phyloP scores from a whole-genome alignment of 495 filamentous ascomycete genomes.

The Aspergillus heteromorphus region DNA sequence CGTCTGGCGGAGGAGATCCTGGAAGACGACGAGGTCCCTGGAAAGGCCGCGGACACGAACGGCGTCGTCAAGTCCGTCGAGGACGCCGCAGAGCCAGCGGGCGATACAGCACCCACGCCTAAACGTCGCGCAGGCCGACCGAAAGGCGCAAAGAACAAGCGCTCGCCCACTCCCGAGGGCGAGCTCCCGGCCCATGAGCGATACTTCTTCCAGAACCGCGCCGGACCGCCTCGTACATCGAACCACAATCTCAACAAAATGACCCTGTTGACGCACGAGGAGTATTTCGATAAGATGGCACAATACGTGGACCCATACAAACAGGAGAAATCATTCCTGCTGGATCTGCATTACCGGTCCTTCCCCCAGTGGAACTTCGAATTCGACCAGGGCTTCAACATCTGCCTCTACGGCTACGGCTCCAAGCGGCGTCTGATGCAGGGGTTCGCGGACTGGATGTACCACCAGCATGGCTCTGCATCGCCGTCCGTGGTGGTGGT shows the following conservation, averaged over 20 bases:
- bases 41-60: conserved; percentile 33
- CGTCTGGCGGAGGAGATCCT: conserved; percentile 68
- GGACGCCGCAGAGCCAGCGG: conserved; percentile 24
- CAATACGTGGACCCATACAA: conserved; percentile 66
- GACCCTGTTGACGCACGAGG: conserved; percentile 76
- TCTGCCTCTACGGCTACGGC: conserved; percentile 89
- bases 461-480: conserved; percentile 36
- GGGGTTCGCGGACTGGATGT: conserved; percentile 70
- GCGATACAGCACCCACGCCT: conserved; percentile 34
- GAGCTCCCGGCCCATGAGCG: conserved; percentile 81
- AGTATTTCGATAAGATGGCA: conserved; percentile 72
- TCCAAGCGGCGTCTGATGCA: conserved; percentile 75
- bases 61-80: conserved; percentile 35
- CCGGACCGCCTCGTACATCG: conserved; percentile 75
- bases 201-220: conserved; percentile 89
- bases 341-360: conserved; percentile 68
- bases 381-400: conserved; percentile 79
- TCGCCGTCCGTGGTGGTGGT: conserved; percentile 68
- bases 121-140: conserved; percentile 56
- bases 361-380: conserved; percentile 95
- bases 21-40: conserved; percentile 39
- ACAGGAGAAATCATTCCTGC: conserved; percentile 63
- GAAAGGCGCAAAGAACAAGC: conserved; percentile 58
- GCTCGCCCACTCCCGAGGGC: conserved; percentile 71
- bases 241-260: conserved; percentile 76